A percentile compares a stretch with the other conserved stretches of the same genome.
Conservation (phyloP, 2,329 filamentous ascomycete genomes). For the Sporothrix phasma region DNA sequence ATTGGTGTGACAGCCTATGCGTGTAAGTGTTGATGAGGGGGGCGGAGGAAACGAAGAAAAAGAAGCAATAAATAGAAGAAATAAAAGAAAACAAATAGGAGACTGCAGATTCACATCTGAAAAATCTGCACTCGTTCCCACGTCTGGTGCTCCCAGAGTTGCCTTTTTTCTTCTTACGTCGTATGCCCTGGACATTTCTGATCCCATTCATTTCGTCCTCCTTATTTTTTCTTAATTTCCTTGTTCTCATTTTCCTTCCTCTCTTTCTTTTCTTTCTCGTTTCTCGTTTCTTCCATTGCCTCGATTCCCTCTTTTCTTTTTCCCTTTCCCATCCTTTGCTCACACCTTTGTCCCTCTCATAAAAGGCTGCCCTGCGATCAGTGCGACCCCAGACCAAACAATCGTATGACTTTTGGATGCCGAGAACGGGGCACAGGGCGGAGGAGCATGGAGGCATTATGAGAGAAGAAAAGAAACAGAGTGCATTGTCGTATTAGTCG, state of each 20-base stretch:
- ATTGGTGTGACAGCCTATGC: neutral
- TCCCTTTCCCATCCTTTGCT: neutral
- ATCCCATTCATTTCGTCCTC: no score
- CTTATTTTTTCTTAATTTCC: neutral
- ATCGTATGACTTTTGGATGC: slow-evolving; percentile 7
- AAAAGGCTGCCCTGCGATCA: neutral
- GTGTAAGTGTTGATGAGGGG: neutral
- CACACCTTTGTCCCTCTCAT: neutral
- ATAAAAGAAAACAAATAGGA: no score
- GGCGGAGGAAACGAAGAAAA: neutral
- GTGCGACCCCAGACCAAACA: slow-evolving; percentile 1
- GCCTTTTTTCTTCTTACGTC: neutral
- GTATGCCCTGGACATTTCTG: neutral
- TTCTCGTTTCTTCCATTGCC: no score
- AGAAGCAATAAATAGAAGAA: neutral
- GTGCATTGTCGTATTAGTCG: neutral
- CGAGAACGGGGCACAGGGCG: neutral
- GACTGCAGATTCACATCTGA: neutral
- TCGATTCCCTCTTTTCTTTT: neutral
- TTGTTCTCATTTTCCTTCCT: neutral
- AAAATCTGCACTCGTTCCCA: neutral
- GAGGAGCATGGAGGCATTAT: neutral
- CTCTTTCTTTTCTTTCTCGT: neutral
- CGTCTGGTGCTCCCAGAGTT: neutral
- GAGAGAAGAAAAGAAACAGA: neutral